Evolutionary conservation across 176 grass and related monocot genomes (phyloP), one percentile per base, ranked within the genome.

Genomic region (Carex myosuroides): DNA sequence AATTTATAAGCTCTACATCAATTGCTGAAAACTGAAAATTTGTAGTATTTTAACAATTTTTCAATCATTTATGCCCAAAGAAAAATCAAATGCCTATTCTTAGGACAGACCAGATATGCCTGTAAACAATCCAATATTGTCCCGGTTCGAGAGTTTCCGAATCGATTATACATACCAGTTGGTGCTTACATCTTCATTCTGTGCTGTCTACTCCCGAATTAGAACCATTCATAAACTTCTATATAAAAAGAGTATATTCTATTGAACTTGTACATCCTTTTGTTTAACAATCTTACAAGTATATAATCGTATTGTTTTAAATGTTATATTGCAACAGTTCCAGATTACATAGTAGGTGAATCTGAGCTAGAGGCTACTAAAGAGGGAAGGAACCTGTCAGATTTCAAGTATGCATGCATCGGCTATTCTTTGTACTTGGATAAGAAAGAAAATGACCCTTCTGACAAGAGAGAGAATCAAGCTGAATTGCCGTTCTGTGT

Each of bases 371-470:
- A 93, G 87, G 92, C 91, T 83, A 82, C 90, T 74, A 86, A 88
- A 89, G 95, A 91, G 89, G 95, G 95, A 33, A 89, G 88, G 69
- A 83, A 77, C 71, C 89, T 98, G 55, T 90, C 91, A 14, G 77
- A 98, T 52, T 98, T 98, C 85, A 98, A 87, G 82, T 95, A 98
- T 85, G 87, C 69, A 70, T 98, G 95, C 32, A 53, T 91, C 60
- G 95, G 95, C 37, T 95, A 98, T 90, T 98, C 95, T 18, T 73
- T 98, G 22, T 95, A 91, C 46, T 74, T 95, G 64, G 90, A 91
- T 63, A 88, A 89, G 62, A 94, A 98, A 83, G 86, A 90, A 18
- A 35, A 78, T 18, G 81, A 44, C 58, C 17, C 87, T 64, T 75
- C 33, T 13, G 88, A 71, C 4, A 86, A 89, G 80, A 80, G 13